These are phyloP conservation scores for Backusella australiensis DNA, from an alignment of 192 early-diverging fungal species.

Conservation along the genomic window DNA sequence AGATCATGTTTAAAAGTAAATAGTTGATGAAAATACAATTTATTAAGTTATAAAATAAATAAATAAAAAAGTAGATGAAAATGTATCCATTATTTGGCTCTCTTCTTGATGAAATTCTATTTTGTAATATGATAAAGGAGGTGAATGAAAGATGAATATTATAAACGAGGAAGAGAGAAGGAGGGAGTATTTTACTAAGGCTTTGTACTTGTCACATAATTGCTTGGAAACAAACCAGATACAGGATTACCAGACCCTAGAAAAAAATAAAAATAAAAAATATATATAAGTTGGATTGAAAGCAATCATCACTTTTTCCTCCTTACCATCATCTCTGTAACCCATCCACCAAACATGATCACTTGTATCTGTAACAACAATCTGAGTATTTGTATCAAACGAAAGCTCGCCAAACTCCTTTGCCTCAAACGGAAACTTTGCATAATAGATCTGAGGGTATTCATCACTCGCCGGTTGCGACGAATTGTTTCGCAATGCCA, in stretches of 20 bases:
- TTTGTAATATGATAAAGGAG: not conserved
- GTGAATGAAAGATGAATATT: not conserved
- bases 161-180: not conserved
- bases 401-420: slow-evolving; percentile 71
- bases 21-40: not conserved
- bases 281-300: not conserved
- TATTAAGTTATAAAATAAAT: not conserved
- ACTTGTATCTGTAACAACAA: slow-evolving; percentile 74
- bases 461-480: slow-evolving; percentile 20
- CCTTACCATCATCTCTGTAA: slow-evolving; percentile 53
- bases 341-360: slow-evolving; percentile 87
- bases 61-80: not conserved
- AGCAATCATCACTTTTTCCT: slow-evolving; percentile 14
- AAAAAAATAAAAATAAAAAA: not conserved
- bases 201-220: slow-evolving; percentile 53
- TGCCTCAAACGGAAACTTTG: slow-evolving; percentile 70
- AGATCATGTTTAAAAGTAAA: no score
- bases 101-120: not conserved
- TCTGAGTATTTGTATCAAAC: slow-evolving; percentile 60
- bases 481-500: not conserved
- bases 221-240: slow-evolving; percentile 77
- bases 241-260: slow-evolving; percentile 35
- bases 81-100: not conserved
- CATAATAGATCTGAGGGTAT: slow-evolving; percentile 48
- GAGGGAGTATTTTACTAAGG: not conserved